Conservation (phyloP, 176 grass and related monocot genomes). For the Alopecurus myosuroides region DNA sequence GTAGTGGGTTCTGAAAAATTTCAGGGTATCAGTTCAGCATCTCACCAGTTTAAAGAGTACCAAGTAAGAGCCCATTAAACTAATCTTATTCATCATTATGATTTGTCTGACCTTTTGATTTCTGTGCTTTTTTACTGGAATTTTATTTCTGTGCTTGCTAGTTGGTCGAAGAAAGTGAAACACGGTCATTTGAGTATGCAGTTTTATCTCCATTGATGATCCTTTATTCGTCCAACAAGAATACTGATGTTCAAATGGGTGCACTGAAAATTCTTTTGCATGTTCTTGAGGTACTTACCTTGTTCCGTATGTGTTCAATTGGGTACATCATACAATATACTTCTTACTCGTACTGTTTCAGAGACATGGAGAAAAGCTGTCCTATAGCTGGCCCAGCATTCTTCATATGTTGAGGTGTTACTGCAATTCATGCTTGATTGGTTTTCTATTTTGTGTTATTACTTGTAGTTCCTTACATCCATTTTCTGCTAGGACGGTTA, state of each 20-base stretch:
- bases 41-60: slow-evolving; percentile 41
- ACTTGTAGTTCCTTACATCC: slow-evolving; percentile 25
- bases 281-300: slow-evolving; percentile 84
- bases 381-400: slow-evolving; percentile 79
- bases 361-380: slow-evolving; percentile 95
- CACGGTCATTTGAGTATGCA: slow-evolving; percentile 84
- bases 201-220: slow-evolving; percentile 83
- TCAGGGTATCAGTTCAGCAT: slow-evolving; percentile 50
- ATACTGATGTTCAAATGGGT: slow-evolving; percentile 77
- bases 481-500: slow-evolving; percentile 63
- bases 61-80: slow-evolving; percentile 30
- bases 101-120: slow-evolving; percentile 35
- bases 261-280: slow-evolving; percentile 94
- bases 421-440: slow-evolving; percentile 29
- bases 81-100: not conserved
- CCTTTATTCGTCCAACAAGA: slow-evolving; percentile 82
- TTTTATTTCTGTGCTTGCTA: slow-evolving; percentile 39
- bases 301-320: slow-evolving; percentile 23
- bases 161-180: slow-evolving; percentile 61
- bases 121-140: slow-evolving; percentile 7
- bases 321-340: slow-evolving; percentile 22
- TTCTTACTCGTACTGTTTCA: slow-evolving; percentile 43
- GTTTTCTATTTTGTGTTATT: slow-evolving; percentile 25
- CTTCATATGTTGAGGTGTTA: slow-evolving; percentile 91
- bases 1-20: slow-evolving; percentile 90